Base-by-base conservation (phyloP, 139 green algal species). In the Yamagishiella unicocca region DNA sequence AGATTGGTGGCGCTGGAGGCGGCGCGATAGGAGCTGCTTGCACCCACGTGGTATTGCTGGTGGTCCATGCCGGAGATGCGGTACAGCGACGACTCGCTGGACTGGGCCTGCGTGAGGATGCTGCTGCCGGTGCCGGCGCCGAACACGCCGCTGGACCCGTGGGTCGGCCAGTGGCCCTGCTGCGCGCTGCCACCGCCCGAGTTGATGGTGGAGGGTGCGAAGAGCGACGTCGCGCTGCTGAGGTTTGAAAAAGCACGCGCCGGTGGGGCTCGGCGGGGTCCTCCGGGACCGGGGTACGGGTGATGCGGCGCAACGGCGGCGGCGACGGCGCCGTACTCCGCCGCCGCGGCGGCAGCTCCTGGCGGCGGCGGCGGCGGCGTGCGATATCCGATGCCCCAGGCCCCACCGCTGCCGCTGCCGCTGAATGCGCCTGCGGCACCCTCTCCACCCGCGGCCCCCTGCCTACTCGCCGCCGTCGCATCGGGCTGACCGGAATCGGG, bases 301-400 rank as follows among this genome's bases (percentile, higher is more conserved):
- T 78, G 24, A 25, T 42, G 50, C 22, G 73, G 50, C 73, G 73
- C 73, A 6, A 81, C 42, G 43, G 73, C 27, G 45, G 73, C 73
- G 0, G 73, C 73, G 43, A 81, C 45, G 73, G 73, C 73, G 31
- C 73, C 73, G 42, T 81, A 81, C 73, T 81, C 73, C 27, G 73
- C 73, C 6, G 73, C 73, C 45, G 45, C 43, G 7, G 43, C 43
- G 3, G n/a, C 43, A n/a, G 27, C 43, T 14, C 43, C 46, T 43
- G 43, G 73, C 29, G 9, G 29, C 45, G n/a, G 21, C 25, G 8
- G 73, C 73, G 27, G 8, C 42, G 71, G 27, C 71, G 22, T 21
- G 40, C 22, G 54, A 21, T 62, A 24, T 24, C 54, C 22, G 54
- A n/a, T 25, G 43, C 35, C 35, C 7, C 68, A 37, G 38, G 68